phyloP scores from a whole-genome alignment of 2,329 filamentous ascomycete genomes.

The Penicillium thymicola region DNA sequence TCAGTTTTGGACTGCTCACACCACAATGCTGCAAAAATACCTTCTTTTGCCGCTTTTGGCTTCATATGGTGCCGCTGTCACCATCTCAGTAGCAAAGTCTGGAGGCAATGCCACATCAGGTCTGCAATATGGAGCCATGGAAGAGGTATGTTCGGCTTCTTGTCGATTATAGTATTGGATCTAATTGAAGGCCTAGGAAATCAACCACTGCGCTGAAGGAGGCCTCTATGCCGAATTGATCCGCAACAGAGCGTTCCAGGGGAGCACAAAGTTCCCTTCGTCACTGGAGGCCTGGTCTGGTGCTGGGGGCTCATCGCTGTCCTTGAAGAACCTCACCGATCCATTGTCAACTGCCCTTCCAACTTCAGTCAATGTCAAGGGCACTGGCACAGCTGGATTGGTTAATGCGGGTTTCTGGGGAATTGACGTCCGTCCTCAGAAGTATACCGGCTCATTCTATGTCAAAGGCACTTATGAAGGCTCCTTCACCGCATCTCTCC shows the following conservation, averaged over 20 bases:
- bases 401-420: constrained; percentile 53
- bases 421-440: constrained; percentile 48
- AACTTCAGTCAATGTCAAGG: constrained; percentile 43
- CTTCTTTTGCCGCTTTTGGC: constrained; percentile 28
- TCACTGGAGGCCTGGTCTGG: constrained; percentile 31
- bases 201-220: constrained; percentile 34
- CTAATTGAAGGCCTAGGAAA: constrained; percentile 19
- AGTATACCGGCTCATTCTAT: constrained; percentile 52
- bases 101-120: constrained; percentile 28
- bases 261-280: constrained; percentile 28
- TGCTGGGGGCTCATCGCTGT: constrained; percentile 27
- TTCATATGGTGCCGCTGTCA: constrained; percentile 23
- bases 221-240: constrained; percentile 38
- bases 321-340: constrained; percentile 38
- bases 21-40: constrained; percentile 19
- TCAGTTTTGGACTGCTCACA: neutral
- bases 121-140: constrained; percentile 32
- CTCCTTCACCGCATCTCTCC: constrained; percentile 38
- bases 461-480: constrained; percentile 39
- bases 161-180: neutral
- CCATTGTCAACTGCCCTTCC: constrained; percentile 48
- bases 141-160: constrained; percentile 22
- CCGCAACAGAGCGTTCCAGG: constrained; percentile 37
- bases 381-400: constrained; percentile 46
- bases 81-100: constrained; percentile 29